These are phyloP conservation scores for Aspergillus fumigatus DNA, from an alignment of 2,329 filamentous ascomycete species.

Conservation along the genomic window DNA sequence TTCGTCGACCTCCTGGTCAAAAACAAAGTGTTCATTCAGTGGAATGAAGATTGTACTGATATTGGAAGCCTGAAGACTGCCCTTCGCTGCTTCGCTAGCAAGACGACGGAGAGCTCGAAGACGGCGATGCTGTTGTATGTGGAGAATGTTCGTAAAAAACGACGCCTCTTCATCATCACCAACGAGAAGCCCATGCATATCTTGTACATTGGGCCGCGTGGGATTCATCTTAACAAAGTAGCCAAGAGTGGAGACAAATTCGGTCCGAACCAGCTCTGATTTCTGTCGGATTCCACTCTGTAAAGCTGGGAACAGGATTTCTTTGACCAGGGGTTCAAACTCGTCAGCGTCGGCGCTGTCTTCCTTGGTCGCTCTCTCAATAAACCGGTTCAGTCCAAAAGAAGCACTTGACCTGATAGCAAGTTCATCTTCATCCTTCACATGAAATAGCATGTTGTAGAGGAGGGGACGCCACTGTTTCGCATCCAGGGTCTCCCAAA, in stretches of 20 bases:
- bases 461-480: conserved; percentile 83
- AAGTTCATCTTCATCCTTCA: conserved; percentile 82
- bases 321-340: conserved; percentile 57
- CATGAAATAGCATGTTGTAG: conserved; percentile 84
- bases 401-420: conserved; percentile 81
- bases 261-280: conserved; percentile 79
- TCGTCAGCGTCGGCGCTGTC: conserved; percentile 39
- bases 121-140: conserved; percentile 82
- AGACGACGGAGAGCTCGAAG: conserved; percentile 77
- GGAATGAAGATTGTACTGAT: conserved; percentile 85
- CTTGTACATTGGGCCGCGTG: conserved; percentile 65
- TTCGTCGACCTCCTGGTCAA: conserved; percentile 75
- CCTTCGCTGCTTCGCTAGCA: conserved; percentile 60
- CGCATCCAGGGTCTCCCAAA: conserved; percentile 57
- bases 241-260: conserved; percentile 75
- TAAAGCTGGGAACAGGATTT: conserved; percentile 68
- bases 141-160: conserved; percentile 90
- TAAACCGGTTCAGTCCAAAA: conserved; percentile 71
- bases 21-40: conserved; percentile 88
- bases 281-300: conserved; percentile 69
- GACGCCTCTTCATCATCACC: conserved; percentile 71
- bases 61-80: conserved; percentile 68
- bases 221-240: conserved; percentile 69
- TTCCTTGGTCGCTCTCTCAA: conserved; percentile 57
- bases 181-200: conserved; percentile 67